Evolutionary conservation across 768 basidiomycete species (phyloP), one percentile per base, ranked within the genome.

Genomic region (Psilocybe sp.): DNA sequence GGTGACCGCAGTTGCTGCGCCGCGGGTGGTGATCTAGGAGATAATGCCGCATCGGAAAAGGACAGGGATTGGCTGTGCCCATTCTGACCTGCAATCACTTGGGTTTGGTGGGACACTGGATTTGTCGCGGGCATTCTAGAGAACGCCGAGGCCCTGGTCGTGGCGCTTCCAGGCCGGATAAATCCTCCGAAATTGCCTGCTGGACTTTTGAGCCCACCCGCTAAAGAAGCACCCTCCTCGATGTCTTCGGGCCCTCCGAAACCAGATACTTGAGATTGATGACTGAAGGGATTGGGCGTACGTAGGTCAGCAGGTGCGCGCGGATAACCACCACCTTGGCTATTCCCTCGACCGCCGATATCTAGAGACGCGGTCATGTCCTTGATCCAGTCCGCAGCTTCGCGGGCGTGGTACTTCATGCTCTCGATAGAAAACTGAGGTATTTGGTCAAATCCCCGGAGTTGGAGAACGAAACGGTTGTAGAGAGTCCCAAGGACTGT

Each of bases 381-480:
- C 51, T 67, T 70, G 42, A 69, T 56, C 74, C 75, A 78, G 47
- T 77, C 75, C 32, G 65, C 42, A 1, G 71, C 75, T 58, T 79
- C 74, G 15, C 54, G 52, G 9, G 62, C 66, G 57, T 79, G 78
- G 53, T 81, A 79, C 53, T 64, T 66, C 74, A 78, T 74, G 56
- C 74, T 69, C 44, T 76, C 71, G n/a, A 77, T 39, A 8, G 77
- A 75, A 58, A 85, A 81, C 51, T 78, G 80, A 11, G 90, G 90
- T 33, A 92, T 72, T 60, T 87, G 84, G 56, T 90, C 85, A 47
- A 80, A 71, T 1, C 92, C 90, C 14, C 79, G 78, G 20, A 84
- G 79, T 49, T 79, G 75, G 9, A 93, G 83, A 44, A 87, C 83
- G 61, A 78, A 87, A 51, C 84, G 84, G 63, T 90, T 91, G 70